Base-by-base conservation (phyloP, 768 basidiomycete genomes). In the Macrolepiota fuliginosa region DNA sequence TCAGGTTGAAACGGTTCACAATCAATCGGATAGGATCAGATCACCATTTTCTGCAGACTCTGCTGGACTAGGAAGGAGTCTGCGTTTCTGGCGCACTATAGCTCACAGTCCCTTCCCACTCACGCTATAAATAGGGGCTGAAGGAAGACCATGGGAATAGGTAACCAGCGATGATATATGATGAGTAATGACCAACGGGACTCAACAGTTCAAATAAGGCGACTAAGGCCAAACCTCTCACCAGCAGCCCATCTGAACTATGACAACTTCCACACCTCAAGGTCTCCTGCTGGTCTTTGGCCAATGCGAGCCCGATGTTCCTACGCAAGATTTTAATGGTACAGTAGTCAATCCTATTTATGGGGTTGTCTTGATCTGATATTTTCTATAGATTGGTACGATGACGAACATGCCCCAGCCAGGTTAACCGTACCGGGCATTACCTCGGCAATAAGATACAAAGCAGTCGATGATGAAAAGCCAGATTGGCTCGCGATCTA, bases 401-500 rank as follows among this genome's bases (percentile, higher is more conserved):
- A 74, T 42, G 68, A 63, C 15, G 75, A 76, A 61, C 75, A 76
- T 52, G 66, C 66, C 45, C 72, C 74, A 13, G 64, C 67, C 29
- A 70, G 74, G 24, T 52, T 74, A 11, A 68, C 69, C 3, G 62
- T 74, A 4, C 67, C 73, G 9, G 68, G 70, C 4, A 67, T 75
- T 46, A 65, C 54, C 40, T 66, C 67, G 4, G 70, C 73, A 19
- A 61, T 64, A 6, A 71, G 74, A 25, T 76, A 73, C 29, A 70
- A 70, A 61, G 66, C 69, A 7, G 56, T 54, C 11, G 74, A 73
- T 54, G 60, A 54, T 2, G 60, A 65, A 53, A 51, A 67, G 36
- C 75, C 75, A 3, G 64, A 67, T 3, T 74, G 69, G 69, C 64
- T 74, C 1, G 71, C 73, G 3, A 56, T 74, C 9, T 76, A 74